These are phyloP conservation scores for Strobilomyces dryophilus DNA, from an alignment of 768 basidiomycete species.

Conservation along the genomic window DNA sequence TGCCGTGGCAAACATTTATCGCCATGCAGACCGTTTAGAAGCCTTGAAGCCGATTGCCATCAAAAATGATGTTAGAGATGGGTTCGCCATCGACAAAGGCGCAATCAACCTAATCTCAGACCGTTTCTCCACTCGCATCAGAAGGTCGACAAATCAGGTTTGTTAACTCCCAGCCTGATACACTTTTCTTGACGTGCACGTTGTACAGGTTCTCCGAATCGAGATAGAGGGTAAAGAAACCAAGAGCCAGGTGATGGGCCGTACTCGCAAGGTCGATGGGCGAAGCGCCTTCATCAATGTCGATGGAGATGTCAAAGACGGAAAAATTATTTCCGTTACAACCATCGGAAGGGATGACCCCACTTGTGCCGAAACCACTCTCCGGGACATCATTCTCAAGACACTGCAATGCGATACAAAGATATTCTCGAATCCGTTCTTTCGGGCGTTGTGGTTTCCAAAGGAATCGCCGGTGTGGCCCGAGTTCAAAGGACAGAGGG, in stretches of 20 bases:
- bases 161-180: constrained; percentile 4
- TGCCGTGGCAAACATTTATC: constrained; percentile 43
- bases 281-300: constrained; percentile 34
- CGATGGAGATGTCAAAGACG: constrained; percentile 13
- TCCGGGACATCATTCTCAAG: constrained; percentile 20
- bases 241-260: constrained; percentile 12
- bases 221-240: constrained; percentile 7
- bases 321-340: constrained; percentile 32
- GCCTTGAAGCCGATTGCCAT: constrained; percentile 42
- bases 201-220: constrained; percentile 18
- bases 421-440: constrained; percentile 23
- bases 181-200: neutral
- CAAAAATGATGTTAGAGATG: constrained; percentile 38
- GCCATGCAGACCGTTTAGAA: constrained; percentile 43
- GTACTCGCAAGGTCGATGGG: constrained; percentile 30
- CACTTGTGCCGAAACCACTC: constrained; percentile 48
- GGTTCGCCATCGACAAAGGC: constrained; percentile 28
- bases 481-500: neutral
- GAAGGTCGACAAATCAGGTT: constrained; percentile 37
- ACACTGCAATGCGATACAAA: constrained; percentile 14
- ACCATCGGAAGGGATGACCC: constrained; percentile 52
- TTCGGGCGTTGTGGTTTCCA: constrained; percentile 28
- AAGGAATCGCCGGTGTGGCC: constrained; percentile 17
- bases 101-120: constrained; percentile 32
- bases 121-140: constrained; percentile 45